Conservation (phyloP, 2,329 filamentous ascomycete species). For the Penicillium sp. region DNA sequence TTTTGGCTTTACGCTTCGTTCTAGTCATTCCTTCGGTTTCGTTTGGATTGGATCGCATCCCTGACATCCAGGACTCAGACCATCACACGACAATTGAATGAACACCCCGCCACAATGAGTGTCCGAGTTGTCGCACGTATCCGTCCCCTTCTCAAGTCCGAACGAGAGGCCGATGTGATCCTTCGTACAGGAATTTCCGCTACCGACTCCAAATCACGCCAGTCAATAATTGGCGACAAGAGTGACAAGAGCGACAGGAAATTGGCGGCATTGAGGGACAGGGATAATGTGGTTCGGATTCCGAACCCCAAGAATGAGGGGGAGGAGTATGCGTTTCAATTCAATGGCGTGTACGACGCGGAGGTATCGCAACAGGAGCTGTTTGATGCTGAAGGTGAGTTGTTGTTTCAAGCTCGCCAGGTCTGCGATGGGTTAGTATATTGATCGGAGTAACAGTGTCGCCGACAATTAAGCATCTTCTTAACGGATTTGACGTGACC, state of each 20-base stretch:
- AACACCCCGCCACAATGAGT: conserved; percentile 35
- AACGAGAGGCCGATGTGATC: conserved; percentile 84
- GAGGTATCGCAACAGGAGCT: conserved; percentile 77
- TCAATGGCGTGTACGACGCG: conserved; percentile 88
- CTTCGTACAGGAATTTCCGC: conserved; percentile 61
- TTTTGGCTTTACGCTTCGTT: conserved; percentile 3
- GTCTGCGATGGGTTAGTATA: background rate
- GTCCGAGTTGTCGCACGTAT: conserved; percentile 89
- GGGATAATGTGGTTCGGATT: conserved; percentile 72
- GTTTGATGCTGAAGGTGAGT: conserved; percentile 81
- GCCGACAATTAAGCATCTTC: conserved; percentile 86
- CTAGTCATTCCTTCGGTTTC: conserved; percentile 7
- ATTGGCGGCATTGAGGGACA: conserved; percentile 46
- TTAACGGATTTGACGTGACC: conserved; percentile 78
- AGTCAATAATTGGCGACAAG: conserved; percentile 26
- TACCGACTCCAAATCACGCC: conserved; percentile 20
- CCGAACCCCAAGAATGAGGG: conserved; percentile 89
- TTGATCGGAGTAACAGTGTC: conserved; percentile 59
- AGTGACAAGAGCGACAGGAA: conserved; percentile 15
- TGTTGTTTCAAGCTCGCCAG: background rate
- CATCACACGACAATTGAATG: conserved; percentile 5
- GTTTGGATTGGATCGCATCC: conserved; percentile 6
- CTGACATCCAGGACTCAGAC: background rate
- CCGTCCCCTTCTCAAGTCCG: conserved; percentile 79
- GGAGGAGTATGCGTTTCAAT: conserved; percentile 91